Evolutionary conservation across 768 basidiomycete genomes (phyloP).

Genomic region (Termitomyces sp.): DNA sequence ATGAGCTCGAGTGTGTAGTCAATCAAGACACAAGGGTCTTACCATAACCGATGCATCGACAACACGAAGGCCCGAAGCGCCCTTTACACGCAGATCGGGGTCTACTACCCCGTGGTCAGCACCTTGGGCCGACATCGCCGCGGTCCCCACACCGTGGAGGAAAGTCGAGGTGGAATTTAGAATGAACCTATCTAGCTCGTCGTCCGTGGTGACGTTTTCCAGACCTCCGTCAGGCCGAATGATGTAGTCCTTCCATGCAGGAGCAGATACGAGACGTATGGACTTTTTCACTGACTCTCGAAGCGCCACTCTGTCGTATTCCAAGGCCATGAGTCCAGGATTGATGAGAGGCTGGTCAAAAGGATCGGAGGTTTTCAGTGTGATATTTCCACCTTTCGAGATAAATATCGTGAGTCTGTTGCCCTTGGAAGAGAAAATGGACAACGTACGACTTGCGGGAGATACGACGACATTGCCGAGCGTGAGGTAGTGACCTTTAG

Average conservation of each 20-base stretch:
- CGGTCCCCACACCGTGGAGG: slow-evolving; percentile 11
- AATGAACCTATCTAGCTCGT: slow-evolving; percentile 9
- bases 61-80: neutral
- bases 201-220: neutral
- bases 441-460: slow-evolving; percentile 5
- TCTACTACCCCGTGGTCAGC: slow-evolving; percentile 14
- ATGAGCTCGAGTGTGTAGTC: neutral
- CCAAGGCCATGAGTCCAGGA: too few relatives aligned
- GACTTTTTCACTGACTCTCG: slow-evolving; percentile 16
- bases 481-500: neutral
- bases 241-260: slow-evolving; percentile 17
- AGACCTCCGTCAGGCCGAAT: slow-evolving; percentile 2
- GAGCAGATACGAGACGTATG: slow-evolving; percentile 16
- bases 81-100: neutral
- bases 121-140: slow-evolving; percentile 12
- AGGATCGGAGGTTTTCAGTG: slow-evolving; percentile 31
- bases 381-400: slow-evolving; percentile 19
- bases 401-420: neutral
- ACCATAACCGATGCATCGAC: slow-evolving; percentile 1
- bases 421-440: neutral
- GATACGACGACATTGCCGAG: slow-evolving; percentile 1
- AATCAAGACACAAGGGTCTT: neutral
- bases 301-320: too few relatives aligned
- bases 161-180: neutral
- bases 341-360: too few relatives aligned